Percentiles rank a stretch among this genome's conserved stretches.
Conservation (phyloP, 345 rosid genomes). For the Eucalyptus sp. region DNA sequence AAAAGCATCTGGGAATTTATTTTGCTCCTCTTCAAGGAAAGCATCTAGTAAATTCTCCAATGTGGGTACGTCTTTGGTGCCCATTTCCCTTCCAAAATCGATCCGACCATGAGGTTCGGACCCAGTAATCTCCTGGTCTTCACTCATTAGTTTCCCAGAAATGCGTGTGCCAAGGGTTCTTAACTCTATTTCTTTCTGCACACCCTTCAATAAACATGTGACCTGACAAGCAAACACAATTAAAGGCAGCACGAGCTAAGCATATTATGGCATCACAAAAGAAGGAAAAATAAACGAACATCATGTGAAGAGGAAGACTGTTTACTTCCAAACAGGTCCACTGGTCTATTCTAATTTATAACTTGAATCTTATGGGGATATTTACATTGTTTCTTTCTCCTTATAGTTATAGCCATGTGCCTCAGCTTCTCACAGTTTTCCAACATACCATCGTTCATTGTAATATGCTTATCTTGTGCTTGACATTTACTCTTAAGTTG, state of each 20-base stretch:
- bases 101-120: not conserved
- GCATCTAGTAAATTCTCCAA: not conserved
- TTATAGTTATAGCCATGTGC: not conserved
- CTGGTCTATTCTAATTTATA: not conserved
- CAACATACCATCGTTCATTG: not conserved
- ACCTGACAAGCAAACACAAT: not conserved
- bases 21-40: not conserved
- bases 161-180: not conserved
- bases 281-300: not conserved
- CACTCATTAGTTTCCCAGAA: not conserved
- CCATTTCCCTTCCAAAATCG: not conserved
- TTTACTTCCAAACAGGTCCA: not conserved
- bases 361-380: not conserved
- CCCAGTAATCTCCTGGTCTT: not conserved
- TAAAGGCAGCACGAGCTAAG: not conserved
- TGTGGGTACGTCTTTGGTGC: not conserved
- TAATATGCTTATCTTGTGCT: not conserved
- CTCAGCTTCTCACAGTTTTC: not conserved
- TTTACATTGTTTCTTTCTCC: not conserved
- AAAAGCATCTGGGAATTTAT: not conserved
- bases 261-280: not conserved
- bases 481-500: not conserved
- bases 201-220: not conserved
- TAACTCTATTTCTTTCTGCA: not conserved
- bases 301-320: not conserved